Base-by-base conservation (phyloP, 2,329 filamentous ascomycete genomes). In the Cercospora zeae-maydis region DNA sequence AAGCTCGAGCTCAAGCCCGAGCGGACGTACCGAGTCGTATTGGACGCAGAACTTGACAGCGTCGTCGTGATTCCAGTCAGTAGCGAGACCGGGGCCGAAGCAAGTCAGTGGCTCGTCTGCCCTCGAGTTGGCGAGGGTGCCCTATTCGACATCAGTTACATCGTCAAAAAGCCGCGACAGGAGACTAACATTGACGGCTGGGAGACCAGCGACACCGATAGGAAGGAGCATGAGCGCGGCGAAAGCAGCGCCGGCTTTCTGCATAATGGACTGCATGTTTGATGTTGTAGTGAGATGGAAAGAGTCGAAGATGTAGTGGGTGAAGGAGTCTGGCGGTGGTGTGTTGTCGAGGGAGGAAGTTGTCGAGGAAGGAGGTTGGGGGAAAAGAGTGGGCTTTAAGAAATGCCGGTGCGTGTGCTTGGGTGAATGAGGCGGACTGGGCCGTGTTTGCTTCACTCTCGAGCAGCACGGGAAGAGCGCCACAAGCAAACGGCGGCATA, bases 251-350 rank as follows among this genome's bases (percentile, higher is more conserved):
- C 36, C 37, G 37, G 30, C 27, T 13, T 30, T 55, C 30, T 61
- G 52, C 59, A 47, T 49, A 51, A 51, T 14, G 51, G 19, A 47
- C 31, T 31, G 24, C 51, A 55, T 61, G 52, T 30, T 49, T 4
- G 52, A 16, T 30, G 37, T 39, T 45, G 14, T 27, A 3, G 5
- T 14, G 14, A 55, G 58, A 36, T 49, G 34, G 16, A 39, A 34
- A 16, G 51, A 45, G 21, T 21, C 27, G 37, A 39, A 37, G 34
- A 37, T 37, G 24, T 24, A 34, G 34, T 11, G 4, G 30, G 9
- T 9, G 5, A 4, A 31, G 37, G 3, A 24, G 13, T 27, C n/a
- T n/a, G 24, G 52, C 9, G 16, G 31, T 21, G 31, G 31, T 19
- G 42, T 14, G 24, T 10, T 54, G 34, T 24, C 3, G 47, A 51